These are phyloP conservation scores for Bocquillonia castaneifolia DNA, from an alignment of 441 rosid species.

Conservation along the genomic window DNA sequence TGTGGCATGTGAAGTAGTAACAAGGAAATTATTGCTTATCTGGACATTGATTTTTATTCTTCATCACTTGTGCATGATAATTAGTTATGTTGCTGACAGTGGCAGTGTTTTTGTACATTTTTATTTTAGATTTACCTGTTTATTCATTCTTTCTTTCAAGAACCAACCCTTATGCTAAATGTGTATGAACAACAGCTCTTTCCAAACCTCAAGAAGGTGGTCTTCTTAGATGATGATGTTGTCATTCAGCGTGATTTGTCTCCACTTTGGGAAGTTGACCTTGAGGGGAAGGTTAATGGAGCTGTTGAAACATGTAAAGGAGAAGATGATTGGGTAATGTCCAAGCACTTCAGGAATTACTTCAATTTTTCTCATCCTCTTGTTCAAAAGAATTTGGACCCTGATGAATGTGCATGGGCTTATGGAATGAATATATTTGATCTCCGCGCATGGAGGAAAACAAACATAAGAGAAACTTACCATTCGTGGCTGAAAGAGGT, in stretches of 20 bases:
- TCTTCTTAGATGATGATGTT: slow-evolving; percentile 90
- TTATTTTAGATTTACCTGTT: neutral
- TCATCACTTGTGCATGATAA: slow-evolving; percentile 1
- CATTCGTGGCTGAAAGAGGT: slow-evolving; percentile 97
- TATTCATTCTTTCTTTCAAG: slow-evolving; percentile 7
- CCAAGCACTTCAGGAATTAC: slow-evolving; percentile 87
- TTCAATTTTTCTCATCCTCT: slow-evolving; percentile 98
- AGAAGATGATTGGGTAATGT: slow-evolving; percentile 97
- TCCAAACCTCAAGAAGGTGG: slow-evolving; percentile 91
- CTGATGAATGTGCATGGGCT: slow-evolving; percentile 98
- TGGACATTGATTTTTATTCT: neutral
- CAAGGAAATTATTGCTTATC: neutral
- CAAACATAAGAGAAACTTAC: slow-evolving; percentile 77
- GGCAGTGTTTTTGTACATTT: neutral
- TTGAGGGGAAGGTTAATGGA: slow-evolving; percentile 87
- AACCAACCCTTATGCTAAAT: slow-evolving; percentile 25
- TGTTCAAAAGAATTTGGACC: slow-evolving; percentile 65
- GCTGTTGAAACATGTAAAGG: slow-evolving; percentile 98
- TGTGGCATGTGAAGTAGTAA: neutral
- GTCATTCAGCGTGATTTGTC: slow-evolving; percentile 89
- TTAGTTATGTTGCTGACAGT: neutral
- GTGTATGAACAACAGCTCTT: slow-evolving; percentile 61
- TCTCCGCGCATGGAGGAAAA: slow-evolving; percentile 83
- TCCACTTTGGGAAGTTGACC: slow-evolving; percentile 91
- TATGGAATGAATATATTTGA: slow-evolving; percentile 98